Conservation (phyloP, 2,329 filamentous ascomycete species). For the Alternaria consortialis region DNA sequence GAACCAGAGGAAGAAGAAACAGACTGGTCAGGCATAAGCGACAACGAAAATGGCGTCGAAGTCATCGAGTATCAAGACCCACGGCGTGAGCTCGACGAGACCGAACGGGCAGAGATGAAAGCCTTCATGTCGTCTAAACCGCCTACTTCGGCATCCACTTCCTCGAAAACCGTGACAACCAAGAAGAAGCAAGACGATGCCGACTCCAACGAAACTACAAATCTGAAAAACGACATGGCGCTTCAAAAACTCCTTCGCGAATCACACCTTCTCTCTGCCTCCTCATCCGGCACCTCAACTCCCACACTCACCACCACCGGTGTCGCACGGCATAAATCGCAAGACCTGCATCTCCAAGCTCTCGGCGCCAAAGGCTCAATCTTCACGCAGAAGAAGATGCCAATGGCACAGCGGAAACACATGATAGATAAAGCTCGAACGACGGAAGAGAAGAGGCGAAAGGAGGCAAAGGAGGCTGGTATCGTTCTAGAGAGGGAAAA, state of each 20-base stretch:
- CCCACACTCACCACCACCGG: constrained; percentile 63
- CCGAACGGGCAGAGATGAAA: constrained; percentile 71
- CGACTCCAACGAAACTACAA: constrained; percentile 66
- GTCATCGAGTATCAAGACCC: constrained; percentile 55
- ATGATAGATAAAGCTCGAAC: constrained; percentile 73
- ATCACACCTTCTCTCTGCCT: constrained; percentile 80
- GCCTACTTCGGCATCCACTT: constrained; percentile 49
- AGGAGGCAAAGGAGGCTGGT: constrained; percentile 87
- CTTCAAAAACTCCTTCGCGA: constrained; percentile 90
- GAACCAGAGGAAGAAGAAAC: constrained; percentile 51
- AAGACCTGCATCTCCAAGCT: constrained; percentile 82
- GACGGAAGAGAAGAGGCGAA: constrained; percentile 75
- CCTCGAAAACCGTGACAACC: constrained; percentile 23
- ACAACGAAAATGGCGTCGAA: constrained; percentile 54
- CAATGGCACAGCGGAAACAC: constrained; percentile 85
- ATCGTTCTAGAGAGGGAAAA: constrained; percentile 77
- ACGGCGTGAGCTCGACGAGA: constrained; percentile 24
- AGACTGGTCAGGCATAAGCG: constrained; percentile 70
- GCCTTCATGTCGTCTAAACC: constrained; percentile 75
- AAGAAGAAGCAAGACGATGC: constrained; percentile 43
- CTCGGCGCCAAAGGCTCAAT: constrained; percentile 81
- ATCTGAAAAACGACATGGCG: constrained; percentile 90
- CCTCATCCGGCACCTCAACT: constrained; percentile 55
- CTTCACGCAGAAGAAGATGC: constrained; percentile 84
- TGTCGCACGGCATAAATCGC: constrained; percentile 79